Evolutionary conservation across 331 rosid species (phyloP).

Genomic region (Acacia pycnantha): DNA sequence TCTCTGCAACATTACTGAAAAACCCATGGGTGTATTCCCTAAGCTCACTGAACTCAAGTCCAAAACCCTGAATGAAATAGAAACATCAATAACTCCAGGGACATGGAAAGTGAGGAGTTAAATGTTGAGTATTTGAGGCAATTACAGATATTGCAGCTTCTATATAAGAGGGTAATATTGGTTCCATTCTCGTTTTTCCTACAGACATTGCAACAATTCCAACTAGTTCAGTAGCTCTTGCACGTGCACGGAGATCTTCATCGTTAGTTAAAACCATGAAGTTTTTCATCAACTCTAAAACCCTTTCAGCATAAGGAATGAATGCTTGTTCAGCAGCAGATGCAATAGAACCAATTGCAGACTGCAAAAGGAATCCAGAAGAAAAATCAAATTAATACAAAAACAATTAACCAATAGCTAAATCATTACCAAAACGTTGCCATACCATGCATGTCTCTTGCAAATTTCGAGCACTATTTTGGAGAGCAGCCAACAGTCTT

Average conservation of each 20-base stretch:
- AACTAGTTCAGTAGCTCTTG: constrained; percentile 98
- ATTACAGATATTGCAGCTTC: constrained; percentile 95
- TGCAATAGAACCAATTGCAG: constrained; percentile 98
- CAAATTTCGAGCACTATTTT: constrained; percentile 75
- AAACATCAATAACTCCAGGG: constrained; percentile 22
- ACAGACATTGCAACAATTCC: constrained; percentile 98
- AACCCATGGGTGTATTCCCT: constrained; percentile 98
- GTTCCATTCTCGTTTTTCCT: constrained; percentile 88
- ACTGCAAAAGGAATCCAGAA: constrained; percentile 52
- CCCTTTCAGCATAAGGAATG: constrained; percentile 91
- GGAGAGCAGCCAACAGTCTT: constrained; percentile 80
- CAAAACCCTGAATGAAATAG: constrained; percentile 71
- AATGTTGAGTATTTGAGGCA: constrained; percentile 19
- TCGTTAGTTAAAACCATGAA: constrained; percentile 92
- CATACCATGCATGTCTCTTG: constrained; percentile 99
- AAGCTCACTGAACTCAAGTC: constrained; percentile 88
- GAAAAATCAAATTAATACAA: constrained; percentile 23
- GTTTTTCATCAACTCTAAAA: constrained; percentile 89
- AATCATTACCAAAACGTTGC: constrained; percentile 19
- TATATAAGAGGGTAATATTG: constrained; percentile 81
- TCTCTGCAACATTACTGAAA: constrained; percentile 94
- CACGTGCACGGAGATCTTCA: constrained; percentile 91
- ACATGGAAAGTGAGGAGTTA: constrained; percentile 25
- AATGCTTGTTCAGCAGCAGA: constrained; percentile 96
- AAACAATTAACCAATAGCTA: constrained; percentile 11